phyloP scores from a whole-genome alignment of 2,329 filamentous ascomycete species.

The Ascosphaera aggregata region DNA sequence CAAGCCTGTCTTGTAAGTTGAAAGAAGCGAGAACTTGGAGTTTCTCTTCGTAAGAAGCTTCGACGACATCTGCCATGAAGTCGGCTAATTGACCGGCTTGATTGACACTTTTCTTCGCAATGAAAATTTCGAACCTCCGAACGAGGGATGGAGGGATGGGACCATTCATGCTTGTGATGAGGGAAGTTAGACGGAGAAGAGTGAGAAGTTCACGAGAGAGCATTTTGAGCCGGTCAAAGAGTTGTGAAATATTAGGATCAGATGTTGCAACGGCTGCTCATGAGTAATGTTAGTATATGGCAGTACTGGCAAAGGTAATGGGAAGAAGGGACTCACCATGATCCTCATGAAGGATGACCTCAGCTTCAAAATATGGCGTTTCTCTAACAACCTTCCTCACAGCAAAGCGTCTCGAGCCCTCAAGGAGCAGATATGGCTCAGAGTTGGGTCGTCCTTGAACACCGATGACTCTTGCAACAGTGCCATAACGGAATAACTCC shows the following conservation, averaged over 20 bases:
- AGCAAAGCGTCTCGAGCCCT: slow-evolving; percentile 56
- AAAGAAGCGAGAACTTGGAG: slow-evolving; percentile 63
- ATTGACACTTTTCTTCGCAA: slow-evolving; percentile 53
- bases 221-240: slow-evolving; percentile 62
- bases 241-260: slow-evolving; percentile 40
- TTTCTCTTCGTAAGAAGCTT: slow-evolving; percentile 76
- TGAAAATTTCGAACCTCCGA: slow-evolving; percentile 66
- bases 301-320: not conserved
- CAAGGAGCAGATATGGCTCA: slow-evolving; percentile 66
- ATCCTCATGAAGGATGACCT: slow-evolving; percentile 49
- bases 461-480: slow-evolving; percentile 54
- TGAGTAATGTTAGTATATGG: not conserved
- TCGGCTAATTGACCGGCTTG: slow-evolving; percentile 78
- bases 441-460: slow-evolving; percentile 52
- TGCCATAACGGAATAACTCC: slow-evolving; percentile 66
- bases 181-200: slow-evolving; percentile 59
- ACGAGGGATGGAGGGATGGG: slow-evolving; percentile 65
- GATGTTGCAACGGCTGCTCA: slow-evolving; percentile 2
- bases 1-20: slow-evolving; percentile 53
- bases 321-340: slow-evolving; percentile 34
- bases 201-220: slow-evolving; percentile 70
- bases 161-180: slow-evolving; percentile 48
- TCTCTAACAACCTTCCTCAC: slow-evolving; percentile 55
- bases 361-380: slow-evolving; percentile 66
- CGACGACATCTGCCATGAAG: slow-evolving; percentile 88